These are phyloP conservation scores for Rutstroemia sydowiana DNA, from an alignment of 2,329 filamentous ascomycete genomes.

Conservation along the genomic window DNA sequence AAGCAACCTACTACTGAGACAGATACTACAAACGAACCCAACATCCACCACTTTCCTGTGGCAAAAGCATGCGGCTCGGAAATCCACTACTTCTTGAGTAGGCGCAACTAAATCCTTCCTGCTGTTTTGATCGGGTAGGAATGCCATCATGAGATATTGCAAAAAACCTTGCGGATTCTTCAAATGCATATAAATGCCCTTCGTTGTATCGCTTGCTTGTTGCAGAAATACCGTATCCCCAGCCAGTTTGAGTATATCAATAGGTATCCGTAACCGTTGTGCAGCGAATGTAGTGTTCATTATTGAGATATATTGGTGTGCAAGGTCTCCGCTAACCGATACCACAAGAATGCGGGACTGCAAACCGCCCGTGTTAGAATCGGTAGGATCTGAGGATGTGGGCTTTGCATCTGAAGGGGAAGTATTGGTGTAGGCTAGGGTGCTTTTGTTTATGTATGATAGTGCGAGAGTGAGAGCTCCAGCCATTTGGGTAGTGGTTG, in stretches of 20 bases:
- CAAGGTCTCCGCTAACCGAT: slow-evolving; percentile 78
- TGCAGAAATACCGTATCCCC: slow-evolving; percentile 88
- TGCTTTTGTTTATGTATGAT: slow-evolving; percentile 74
- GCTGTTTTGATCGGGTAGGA: slow-evolving; percentile 64
- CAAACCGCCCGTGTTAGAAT: slow-evolving; percentile 39
- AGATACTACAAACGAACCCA: slow-evolving; percentile 94
- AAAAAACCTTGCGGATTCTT: slow-evolving; percentile 63
- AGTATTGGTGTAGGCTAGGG: slow-evolving; percentile 31
- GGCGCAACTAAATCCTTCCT: slow-evolving; percentile 65
- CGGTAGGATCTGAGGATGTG: slow-evolving; percentile 13
- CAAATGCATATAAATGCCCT: slow-evolving; percentile 60
- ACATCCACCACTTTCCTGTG: slow-evolving; percentile 85
- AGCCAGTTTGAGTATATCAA: slow-evolving; percentile 83
- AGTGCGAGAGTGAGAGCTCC: slow-evolving; percentile 87
- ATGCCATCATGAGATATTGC: slow-evolving; percentile 91
- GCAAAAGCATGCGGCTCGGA: slow-evolving; percentile 97
- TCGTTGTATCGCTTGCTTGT: slow-evolving; percentile 73
- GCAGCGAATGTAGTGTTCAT: slow-evolving; percentile 99
- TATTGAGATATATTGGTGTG: slow-evolving; percentile 89
- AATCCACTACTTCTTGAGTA: slow-evolving; percentile 82
- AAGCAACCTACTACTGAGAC: slow-evolving; percentile 62
- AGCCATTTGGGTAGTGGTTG: slow-evolving; percentile 78
- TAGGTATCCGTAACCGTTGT: slow-evolving; percentile 76
- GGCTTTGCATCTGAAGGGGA: slow-evolving; percentile 28
- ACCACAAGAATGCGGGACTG: slow-evolving; percentile 82